Base-by-base conservation (phyloP, 1,139 yeast genomes). In the Wickerhamomyces sp. region DNA sequence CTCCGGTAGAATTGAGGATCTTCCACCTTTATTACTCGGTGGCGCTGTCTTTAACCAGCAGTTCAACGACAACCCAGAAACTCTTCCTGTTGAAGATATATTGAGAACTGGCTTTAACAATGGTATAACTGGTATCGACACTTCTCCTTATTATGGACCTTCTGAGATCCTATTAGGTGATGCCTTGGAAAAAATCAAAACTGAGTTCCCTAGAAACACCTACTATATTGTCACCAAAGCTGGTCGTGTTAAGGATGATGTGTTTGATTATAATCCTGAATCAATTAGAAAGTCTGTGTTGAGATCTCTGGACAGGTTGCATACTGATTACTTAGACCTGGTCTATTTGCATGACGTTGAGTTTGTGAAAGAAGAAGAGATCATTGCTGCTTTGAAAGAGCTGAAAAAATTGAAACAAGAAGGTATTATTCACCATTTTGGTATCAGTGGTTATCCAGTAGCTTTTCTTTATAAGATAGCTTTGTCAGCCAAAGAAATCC, bases 141-240 rank as follows among this genome's bases (percentile, higher is more conserved):
- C 96, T 0, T 84, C 96, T 0, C 96, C 97, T 3, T 90, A 87
- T 61, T 90, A 90, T 56, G 97, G 97, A 0, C 89, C 89, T 0
- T 85, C 95, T 5, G 97, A 90, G 56, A 70, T 64, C 26, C 56
- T 89, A 20, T 60, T 87, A 4, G 97, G 97, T 1, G 48, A 67
- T 9, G 92, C 90, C 0, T 63, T 90, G 46, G 52, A 58, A 21
- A 47, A 67, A 9, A 18, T 64, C 20, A 50, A 55, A 6, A 52
- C 54, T 3, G 71, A 73, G 33, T 67, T 71, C 55, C 69, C 78
- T 0, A 71, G 97, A 43, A 81, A 81, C 7, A 56, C 70, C 16
- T 84, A 84, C 58, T 81, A 72, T 49, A 70, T 90, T 27, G 83
- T 90, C 56, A 86, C 97, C 31, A 90, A 90, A 58, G 95, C 90